Evolutionary conservation across 495 filamentous ascomycete genomes (phyloP).

Genomic region (Hypoxylon subgilvum): DNA sequence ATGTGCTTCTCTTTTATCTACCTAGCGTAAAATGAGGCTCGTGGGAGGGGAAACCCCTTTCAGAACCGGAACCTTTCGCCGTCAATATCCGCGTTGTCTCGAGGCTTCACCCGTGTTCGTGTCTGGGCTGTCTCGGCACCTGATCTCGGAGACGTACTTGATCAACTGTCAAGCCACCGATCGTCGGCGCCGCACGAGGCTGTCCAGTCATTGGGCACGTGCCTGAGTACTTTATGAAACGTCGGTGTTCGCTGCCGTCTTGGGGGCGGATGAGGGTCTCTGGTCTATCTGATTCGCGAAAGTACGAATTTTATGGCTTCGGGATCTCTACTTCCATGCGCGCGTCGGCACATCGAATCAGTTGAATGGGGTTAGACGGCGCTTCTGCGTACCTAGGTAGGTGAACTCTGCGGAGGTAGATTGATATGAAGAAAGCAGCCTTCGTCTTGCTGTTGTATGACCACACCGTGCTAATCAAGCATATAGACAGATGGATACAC

Average conservation of each 20-base stretch:
- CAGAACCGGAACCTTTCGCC: background rate
- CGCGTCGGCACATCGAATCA: slow-evolving; percentile 11
- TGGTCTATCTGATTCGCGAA: slow-evolving; percentile 14
- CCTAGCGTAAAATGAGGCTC: too few relatives aligned
- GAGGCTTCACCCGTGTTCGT: background rate
- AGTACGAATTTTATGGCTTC: slow-evolving; percentile 7
- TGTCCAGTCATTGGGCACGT: background rate
- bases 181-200: background rate
- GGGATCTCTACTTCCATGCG: slow-evolving; percentile 5
- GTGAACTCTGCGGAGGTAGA: too few relatives aligned
- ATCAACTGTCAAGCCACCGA: slow-evolving; percentile 6
- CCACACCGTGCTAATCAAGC: too few relatives aligned
- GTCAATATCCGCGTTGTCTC: background rate
- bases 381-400: too few relatives aligned
- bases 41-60: background rate
- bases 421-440: background rate
- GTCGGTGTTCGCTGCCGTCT: background rate
- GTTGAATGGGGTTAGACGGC: background rate
- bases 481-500: too few relatives aligned
- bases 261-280: slow-evolving; percentile 1
- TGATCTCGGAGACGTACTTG: background rate
- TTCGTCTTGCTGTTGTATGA: background rate
- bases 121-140: background rate
- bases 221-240: slow-evolving; percentile 13
- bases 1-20: too few relatives aligned